Conservation (phyloP, 129 eudicot species). For the Arctium lappa region DNA sequence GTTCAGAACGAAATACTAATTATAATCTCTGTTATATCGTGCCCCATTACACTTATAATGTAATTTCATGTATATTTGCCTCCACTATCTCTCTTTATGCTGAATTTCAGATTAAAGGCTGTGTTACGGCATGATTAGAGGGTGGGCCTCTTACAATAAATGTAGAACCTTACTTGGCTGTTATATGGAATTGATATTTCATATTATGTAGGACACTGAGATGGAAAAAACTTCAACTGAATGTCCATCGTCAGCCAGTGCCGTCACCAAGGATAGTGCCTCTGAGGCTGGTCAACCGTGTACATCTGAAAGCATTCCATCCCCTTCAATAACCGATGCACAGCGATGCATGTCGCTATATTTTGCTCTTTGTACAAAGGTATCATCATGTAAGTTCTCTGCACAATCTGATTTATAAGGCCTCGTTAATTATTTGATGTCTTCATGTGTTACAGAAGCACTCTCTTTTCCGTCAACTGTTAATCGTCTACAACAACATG, state of each 20-base stretch:
- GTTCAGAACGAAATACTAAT: too few relatives aligned
- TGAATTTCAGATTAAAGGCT: neutral
- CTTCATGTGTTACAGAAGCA: conserved; percentile 74
- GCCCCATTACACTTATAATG: neutral
- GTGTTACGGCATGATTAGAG: neutral
- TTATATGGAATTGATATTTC: neutral
- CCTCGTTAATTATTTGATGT: neutral
- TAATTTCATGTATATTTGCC: neutral
- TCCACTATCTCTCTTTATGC: neutral
- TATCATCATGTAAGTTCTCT: conserved; percentile 12
- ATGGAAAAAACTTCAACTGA: conserved; percentile 45
- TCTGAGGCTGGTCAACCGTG: conserved; percentile 39
- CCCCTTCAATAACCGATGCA: conserved; percentile 55
- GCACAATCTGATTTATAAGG: neutral
- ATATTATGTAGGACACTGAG: conserved; percentile 44
- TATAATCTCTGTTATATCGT: neutral
- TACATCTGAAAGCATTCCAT: conserved; percentile 46
- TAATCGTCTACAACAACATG: conserved; percentile 57
- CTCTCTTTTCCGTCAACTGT: conserved; percentile 80
- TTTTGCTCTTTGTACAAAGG: conserved; percentile 99
- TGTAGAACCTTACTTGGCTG: neutral
- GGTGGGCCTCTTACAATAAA: too few relatives aligned
- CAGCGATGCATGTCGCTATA: conserved; percentile 88
- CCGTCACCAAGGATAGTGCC: conserved; percentile 36
- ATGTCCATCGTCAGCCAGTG: conserved; percentile 27